Base-by-base conservation (phyloP, 1,284 basidiomycete species). In the Pyrrhoderma lamaoense region DNA sequence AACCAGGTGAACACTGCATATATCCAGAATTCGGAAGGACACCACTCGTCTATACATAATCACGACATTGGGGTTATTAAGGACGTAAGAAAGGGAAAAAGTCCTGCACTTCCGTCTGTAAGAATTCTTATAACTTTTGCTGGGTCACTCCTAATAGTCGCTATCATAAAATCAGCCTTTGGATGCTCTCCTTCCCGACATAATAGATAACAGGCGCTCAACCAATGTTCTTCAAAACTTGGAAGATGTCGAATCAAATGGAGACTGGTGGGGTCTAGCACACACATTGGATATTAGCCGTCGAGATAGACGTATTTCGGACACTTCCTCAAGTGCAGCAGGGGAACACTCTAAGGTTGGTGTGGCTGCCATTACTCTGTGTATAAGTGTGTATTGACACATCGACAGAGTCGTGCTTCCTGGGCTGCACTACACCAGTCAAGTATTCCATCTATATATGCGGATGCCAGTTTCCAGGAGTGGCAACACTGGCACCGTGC, bases 251-350 rank as follows among this genome's bases (percentile, higher is more conserved):
- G 42, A n/a, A n/a, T n/a, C 57, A 7, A 39, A 51, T 16, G 67
- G 66, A 5, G 72, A 70, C 57, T 74, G 73, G 73, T 68, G 66
- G 47, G 73, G 72, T 4, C 56, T 74, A 31, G 69, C 70, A 51
- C 71, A 74, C 55, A 70, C 70, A 2, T 59, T 75, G 3, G 68
- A 70, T 58, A 52, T 74, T 25, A 74, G 72, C 58, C 63, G 64
- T 25, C 63, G 65, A 44, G 69, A 72, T 45, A 64, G 66, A n/a
- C 62, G 60, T 8, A 61, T 62, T 5, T 71, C 69, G 1, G 63
- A 65, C 34, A 62, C 58, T 8, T 59, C 62, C 36, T 61, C 62
- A 8, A 58, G 54, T 23, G 59, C 56, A 16, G 53, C 42, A 3
- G 72, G 72, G 18, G 69, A 75, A 60, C 68, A 71, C 56, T 73